These are phyloP conservation scores for Nicotiana otophora DNA, from an alignment of 257 asterid genomes.

Conservation along the genomic window DNA sequence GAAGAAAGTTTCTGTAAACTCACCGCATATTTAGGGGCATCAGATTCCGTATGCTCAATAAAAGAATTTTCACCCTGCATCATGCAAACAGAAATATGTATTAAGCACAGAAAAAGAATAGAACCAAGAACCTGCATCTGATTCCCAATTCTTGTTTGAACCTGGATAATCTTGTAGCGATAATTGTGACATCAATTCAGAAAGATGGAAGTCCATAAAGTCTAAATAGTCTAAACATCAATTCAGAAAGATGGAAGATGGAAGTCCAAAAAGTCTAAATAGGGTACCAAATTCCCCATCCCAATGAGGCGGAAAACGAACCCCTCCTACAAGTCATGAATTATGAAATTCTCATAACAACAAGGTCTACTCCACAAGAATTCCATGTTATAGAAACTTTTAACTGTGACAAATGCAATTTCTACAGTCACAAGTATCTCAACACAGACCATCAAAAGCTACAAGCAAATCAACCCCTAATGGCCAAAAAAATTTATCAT, in stretches of 20 bases:
- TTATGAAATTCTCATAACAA: conserved; percentile 1
- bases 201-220: neutral
- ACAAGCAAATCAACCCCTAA: neutral
- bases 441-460: conserved; percentile 3
- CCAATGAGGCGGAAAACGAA: neutral
- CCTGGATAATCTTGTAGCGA: neutral
- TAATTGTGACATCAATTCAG: neutral
- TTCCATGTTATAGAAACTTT: neutral
- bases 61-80: conserved; percentile 45
- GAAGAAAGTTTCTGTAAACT: conserved; percentile 27
- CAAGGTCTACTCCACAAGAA: neutral
- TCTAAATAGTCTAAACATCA: no score
- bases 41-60: conserved; percentile 36
- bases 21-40: conserved; percentile 80
- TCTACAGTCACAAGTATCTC: neutral
- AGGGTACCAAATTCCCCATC: neutral
- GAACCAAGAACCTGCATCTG: neutral
- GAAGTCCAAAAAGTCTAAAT: neutral
- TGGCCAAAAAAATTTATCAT: neutral
- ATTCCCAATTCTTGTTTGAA: neutral
- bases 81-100: conserved; percentile 11
- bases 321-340: neutral
- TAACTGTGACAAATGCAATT: neutral
- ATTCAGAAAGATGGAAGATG: no score
- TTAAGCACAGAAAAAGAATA: conserved; percentile 2